phyloP scores from a whole-genome alignment of 2,329 filamentous ascomycete genomes.

The Monilinia aucupariae region DNA sequence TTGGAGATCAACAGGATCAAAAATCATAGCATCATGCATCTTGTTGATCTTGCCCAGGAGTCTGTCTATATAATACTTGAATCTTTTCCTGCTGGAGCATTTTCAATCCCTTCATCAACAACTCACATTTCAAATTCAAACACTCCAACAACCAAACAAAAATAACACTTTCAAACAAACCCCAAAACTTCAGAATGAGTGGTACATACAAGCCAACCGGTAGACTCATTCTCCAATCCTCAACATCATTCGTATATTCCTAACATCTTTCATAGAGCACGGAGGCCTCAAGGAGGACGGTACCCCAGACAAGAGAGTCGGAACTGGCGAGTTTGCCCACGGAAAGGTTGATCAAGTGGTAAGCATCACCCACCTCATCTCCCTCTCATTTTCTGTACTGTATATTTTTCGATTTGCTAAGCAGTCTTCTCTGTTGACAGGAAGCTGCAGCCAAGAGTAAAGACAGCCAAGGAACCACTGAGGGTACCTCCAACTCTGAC shows the following conservation, averaged over 20 bases:
- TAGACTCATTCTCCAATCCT: neutral
- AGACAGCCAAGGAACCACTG: neutral
- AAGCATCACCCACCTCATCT: constrained; percentile 2
- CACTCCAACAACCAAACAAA: neutral
- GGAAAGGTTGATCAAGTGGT: constrained; percentile 5
- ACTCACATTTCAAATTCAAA: neutral
- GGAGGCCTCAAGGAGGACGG: constrained; percentile 41
- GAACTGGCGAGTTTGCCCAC: constrained; percentile 32
- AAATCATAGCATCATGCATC: neutral
- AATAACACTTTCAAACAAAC: neutral
- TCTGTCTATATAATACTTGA: constrained; percentile 7
- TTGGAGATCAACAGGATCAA: neutral
- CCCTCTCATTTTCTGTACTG: neutral
- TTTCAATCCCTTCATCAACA: neutral
- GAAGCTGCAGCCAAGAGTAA: neutral
- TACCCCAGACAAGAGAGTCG: constrained; percentile 38
- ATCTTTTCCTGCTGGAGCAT: neutral
- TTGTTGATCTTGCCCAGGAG: neutral
- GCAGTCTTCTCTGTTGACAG: neutral
- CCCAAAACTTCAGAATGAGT: constrained; percentile 20
- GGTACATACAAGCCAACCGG: constrained; percentile 23
- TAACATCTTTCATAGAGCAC: constrained; percentile 34
- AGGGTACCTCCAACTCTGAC: neutral
- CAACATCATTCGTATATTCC: neutral
- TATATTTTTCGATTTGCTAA: neutral